Evolutionary conservation across 2,329 filamentous ascomycete species (phyloP).

Genomic region (Fusarium veterinarium): DNA sequence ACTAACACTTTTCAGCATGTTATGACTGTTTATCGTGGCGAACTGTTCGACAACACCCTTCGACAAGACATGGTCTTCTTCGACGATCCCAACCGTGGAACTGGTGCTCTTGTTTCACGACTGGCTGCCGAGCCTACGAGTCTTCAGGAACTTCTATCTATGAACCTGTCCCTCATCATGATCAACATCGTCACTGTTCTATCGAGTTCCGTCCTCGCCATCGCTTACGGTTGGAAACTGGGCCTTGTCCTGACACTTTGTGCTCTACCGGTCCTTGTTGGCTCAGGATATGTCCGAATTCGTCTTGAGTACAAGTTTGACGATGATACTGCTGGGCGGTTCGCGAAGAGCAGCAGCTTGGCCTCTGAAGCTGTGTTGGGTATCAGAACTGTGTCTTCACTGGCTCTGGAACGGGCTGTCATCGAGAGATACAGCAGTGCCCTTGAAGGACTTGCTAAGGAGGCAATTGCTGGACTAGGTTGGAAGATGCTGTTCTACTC

Average conservation of each 20-base stretch:
- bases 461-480: slow-evolving; percentile 47
- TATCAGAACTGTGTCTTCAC: slow-evolving; percentile 61
- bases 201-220: slow-evolving; percentile 57
- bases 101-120: slow-evolving; percentile 54
- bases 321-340: slow-evolving; percentile 56
- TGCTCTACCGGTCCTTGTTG: slow-evolving; percentile 58
- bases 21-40: slow-evolving; percentile 51
- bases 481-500: slow-evolving; percentile 57
- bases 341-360: slow-evolving; percentile 59
- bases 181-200: slow-evolving; percentile 59
- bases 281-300: slow-evolving; percentile 60
- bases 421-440: slow-evolving; percentile 50
- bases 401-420: slow-evolving; percentile 59
- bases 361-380: slow-evolving; percentile 62
- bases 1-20: slow-evolving; percentile 38
- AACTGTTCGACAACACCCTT: slow-evolving; percentile 63
- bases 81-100: slow-evolving; percentile 52
- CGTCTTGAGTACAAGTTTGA: slow-evolving; percentile 61
- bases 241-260: slow-evolving; percentile 60
- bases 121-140: slow-evolving; percentile 56
- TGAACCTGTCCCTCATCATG: slow-evolving; percentile 61
- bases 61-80: slow-evolving; percentile 65
- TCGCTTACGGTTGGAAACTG: slow-evolving; percentile 62
- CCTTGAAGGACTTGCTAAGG: slow-evolving; percentile 48
- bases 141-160: slow-evolving; percentile 62